Conservation (phyloP, 805 yeast species). For the Suhomyces vadensis region DNA sequence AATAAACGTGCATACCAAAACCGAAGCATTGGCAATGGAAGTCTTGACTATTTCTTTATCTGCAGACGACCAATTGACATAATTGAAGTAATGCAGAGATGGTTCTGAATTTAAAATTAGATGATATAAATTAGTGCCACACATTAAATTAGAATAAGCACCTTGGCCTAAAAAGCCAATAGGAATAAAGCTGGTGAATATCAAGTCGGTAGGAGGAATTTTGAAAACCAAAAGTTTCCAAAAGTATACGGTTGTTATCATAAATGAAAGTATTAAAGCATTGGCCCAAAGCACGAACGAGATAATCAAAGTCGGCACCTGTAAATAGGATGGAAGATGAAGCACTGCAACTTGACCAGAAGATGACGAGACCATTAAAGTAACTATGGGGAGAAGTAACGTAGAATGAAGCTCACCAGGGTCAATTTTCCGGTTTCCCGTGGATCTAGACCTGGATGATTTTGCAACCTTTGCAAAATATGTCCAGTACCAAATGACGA, state of each 20-base stretch:
- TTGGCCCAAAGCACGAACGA: slow-evolving; percentile 66
- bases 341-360: slow-evolving; percentile 59
- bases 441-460: neutral
- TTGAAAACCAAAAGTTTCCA: slow-evolving; percentile 60
- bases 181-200: slow-evolving; percentile 74
- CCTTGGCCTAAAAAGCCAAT: slow-evolving; percentile 89
- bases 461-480: slow-evolving; percentile 36
- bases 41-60: slow-evolving; percentile 2
- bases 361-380: slow-evolving; percentile 74
- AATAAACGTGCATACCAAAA: slow-evolving; percentile 13
- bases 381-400: slow-evolving; percentile 72
- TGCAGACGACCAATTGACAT: neutral
- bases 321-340: slow-evolving; percentile 45
- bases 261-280: slow-evolving; percentile 62
- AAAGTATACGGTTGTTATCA: slow-evolving; percentile 52
- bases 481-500: slow-evolving; percentile 56
- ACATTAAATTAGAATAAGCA: slow-evolving; percentile 60
- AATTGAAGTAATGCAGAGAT: slow-evolving; percentile 4
- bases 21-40: neutral
- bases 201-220: slow-evolving; percentile 53
- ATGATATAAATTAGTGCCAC: slow-evolving; percentile 46
- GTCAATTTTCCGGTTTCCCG: slow-evolving; percentile 8
- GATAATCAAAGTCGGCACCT: slow-evolving; percentile 55
- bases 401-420: slow-evolving; percentile 51
- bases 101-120: slow-evolving; percentile 16